Evolutionary conservation across 169 alveolate genomes (phyloP).

Genomic region (Cyclospora cayetanensis): DNA sequence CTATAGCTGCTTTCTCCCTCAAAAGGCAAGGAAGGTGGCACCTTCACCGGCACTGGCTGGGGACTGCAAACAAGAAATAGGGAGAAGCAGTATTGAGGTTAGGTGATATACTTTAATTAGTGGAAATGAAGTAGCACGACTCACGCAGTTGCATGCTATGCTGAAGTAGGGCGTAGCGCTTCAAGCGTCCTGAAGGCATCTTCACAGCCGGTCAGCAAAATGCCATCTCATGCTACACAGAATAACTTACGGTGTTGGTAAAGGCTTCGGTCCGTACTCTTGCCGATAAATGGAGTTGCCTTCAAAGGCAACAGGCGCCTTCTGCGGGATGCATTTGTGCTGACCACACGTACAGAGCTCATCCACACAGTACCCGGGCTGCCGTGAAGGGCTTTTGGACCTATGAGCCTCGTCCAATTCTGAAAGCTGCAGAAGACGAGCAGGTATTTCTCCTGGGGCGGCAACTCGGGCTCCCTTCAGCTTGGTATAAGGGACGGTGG

Average conservation of each 20-base stretch:
- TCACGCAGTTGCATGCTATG: too few species aligned
- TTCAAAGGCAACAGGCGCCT: conserved; percentile 75
- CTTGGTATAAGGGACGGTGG: neutral
- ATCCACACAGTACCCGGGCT: conserved; percentile 80
- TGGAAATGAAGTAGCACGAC: neutral
- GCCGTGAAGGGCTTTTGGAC: conserved; percentile 75
- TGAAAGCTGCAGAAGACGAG: conserved; percentile 45
- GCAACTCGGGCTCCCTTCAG: conserved; percentile 31
- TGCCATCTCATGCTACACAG: neutral
- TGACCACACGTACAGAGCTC: conserved; percentile 80
- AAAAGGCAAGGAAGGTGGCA: conserved; percentile 76
- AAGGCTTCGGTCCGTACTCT: conserved; percentile 77
- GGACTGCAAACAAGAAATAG: conserved; percentile 6
- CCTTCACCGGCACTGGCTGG: conserved; percentile 62
- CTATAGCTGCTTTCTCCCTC: conserved; percentile 81
- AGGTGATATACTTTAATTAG: neutral
- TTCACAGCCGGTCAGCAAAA: too few species aligned
- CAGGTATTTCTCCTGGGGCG: conserved; percentile 65
- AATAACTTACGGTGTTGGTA: conserved; percentile 24
- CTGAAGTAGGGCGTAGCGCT: too few species aligned
- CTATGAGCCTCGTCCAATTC: conserved; percentile 76
- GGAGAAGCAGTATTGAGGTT: neutral
- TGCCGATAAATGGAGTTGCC: conserved; percentile 77
- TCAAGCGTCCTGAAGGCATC: too few species aligned
- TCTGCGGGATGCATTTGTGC: conserved; percentile 76